Evolutionary conservation across 768 basidiomycete species (phyloP).

Genomic region (Boletellus ananas): DNA sequence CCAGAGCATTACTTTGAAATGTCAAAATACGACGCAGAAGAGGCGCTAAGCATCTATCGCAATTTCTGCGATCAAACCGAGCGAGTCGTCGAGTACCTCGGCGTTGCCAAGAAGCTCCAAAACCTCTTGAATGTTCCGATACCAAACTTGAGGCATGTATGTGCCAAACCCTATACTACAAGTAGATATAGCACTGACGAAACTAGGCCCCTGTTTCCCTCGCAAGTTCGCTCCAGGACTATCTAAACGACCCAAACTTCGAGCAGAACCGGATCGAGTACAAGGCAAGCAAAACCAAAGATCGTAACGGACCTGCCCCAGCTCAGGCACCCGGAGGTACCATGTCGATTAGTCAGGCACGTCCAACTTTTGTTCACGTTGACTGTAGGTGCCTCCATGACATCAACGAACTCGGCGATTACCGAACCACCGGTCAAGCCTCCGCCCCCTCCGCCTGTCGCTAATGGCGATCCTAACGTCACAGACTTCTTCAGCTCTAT

Average conservation of each 20-base stretch:
- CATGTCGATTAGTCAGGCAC: neutral
- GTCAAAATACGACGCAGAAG: slow-evolving; percentile 87
- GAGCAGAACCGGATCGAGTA: slow-evolving; percentile 95
- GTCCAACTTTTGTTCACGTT: neutral
- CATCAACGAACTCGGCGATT: slow-evolving; percentile 20
- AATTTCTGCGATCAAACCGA: slow-evolving; percentile 95
- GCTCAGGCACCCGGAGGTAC: slow-evolving; percentile 18
- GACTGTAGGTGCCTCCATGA: slow-evolving; percentile 12
- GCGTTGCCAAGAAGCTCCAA: slow-evolving; percentile 88
- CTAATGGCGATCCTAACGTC: slow-evolving; percentile 32
- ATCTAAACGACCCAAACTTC: slow-evolving; percentile 94
- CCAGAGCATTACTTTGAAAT: slow-evolving; percentile 97
- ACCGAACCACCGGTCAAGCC: slow-evolving; percentile 21
- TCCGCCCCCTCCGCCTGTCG: slow-evolving; percentile 21
- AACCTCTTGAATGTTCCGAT: slow-evolving; percentile 92
- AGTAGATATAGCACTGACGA: neutral
- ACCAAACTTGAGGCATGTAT: slow-evolving; percentile 87
- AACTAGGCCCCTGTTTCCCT: slow-evolving; percentile 87
- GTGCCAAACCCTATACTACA: slow-evolving; percentile 21
- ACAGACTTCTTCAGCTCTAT: slow-evolving; percentile 90
- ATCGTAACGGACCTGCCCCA: slow-evolving; percentile 7
- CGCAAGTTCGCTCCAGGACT: slow-evolving; percentile 92
- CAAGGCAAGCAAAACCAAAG: slow-evolving; percentile 63
- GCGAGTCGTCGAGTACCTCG: slow-evolving; percentile 86
- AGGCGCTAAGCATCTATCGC: slow-evolving; percentile 84